phyloP scores from a whole-genome alignment of 2,329 filamentous ascomycete species.

The Ophiostoma sp. region DNA sequence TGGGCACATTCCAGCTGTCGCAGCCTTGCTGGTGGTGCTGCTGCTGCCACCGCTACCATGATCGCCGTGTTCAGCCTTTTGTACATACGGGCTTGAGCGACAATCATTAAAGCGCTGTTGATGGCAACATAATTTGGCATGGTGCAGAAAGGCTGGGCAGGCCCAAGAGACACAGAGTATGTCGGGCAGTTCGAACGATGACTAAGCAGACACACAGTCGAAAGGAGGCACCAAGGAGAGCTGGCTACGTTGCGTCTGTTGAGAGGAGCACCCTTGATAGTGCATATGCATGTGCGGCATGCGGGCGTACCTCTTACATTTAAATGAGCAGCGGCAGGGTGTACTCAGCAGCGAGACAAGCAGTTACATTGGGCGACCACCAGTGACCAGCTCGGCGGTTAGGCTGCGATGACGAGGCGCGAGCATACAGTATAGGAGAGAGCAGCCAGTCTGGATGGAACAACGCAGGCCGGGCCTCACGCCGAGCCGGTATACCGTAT shows the following conservation, averaged over 20 bases:
- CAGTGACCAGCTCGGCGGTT: too few relatives aligned
- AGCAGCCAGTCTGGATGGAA: neutral
- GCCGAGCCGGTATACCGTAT: too few relatives aligned
- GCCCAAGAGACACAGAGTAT: neutral
- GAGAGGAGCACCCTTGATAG: neutral
- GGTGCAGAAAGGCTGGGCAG: neutral
- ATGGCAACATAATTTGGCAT: neutral
- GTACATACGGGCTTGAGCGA: neutral
- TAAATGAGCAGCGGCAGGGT: neutral
- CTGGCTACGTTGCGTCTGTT: neutral
- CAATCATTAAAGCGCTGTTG: neutral
- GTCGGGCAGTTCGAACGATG: neutral
- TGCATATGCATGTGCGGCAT: conserved; percentile 9
- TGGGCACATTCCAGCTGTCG: conserved; percentile 6
- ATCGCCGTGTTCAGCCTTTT: neutral
- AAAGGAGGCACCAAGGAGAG: neutral
- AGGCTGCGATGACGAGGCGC: neutral
- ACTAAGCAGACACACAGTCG: neutral
- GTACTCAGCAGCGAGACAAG: neutral
- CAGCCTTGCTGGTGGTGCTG: neutral
- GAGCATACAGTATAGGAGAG: neutral
- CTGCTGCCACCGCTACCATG: neutral
- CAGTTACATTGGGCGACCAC: too few relatives aligned
- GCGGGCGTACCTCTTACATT: neutral
- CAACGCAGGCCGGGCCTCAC: too few relatives aligned